Conservation (phyloP, 148 eudicot genomes). For the Fagopyrum tataricum region DNA sequence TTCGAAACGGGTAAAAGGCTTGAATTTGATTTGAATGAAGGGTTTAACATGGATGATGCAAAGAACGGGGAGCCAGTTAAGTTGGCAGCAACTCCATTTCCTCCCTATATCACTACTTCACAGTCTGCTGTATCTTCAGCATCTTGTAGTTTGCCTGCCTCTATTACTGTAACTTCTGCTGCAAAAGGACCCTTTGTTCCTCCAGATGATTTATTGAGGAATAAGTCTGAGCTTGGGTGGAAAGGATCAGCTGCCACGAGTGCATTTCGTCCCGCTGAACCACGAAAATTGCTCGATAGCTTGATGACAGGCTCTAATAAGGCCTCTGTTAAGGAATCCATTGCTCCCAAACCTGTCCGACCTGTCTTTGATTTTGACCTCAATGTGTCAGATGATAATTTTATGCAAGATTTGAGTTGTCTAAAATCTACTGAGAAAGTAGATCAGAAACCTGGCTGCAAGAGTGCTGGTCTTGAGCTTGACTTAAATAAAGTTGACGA, state of each 20-base stretch:
- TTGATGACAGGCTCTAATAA: slow-evolving; percentile 15
- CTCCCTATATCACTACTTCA: slow-evolving; percentile 22
- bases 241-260: slow-evolving; percentile 96
- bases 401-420: slow-evolving; percentile 42
- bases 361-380: slow-evolving; percentile 55
- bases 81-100: slow-evolving; percentile 16
- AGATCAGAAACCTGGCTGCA: slow-evolving; percentile 20
- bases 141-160: slow-evolving; percentile 33
- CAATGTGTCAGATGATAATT: slow-evolving; percentile 67
- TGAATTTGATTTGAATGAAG: slow-evolving; percentile 70
- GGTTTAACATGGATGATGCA: slow-evolving; percentile 52
- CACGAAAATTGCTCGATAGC: slow-evolving; percentile 44
- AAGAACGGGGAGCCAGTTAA: slow-evolving; percentile 35
- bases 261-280: slow-evolving; percentile 95
- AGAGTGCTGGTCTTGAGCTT: slow-evolving; percentile 55
- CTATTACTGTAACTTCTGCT: slow-evolving; percentile 72
- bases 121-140: slow-evolving; percentile 28
- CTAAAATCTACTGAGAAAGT: slow-evolving; percentile 24
- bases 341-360: slow-evolving; percentile 32
- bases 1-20: slow-evolving; percentile 11
- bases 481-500: slow-evolving; percentile 80
- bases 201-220: slow-evolving; percentile 54
- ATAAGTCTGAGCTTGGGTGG: slow-evolving; percentile 73
- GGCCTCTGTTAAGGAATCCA: slow-evolving; percentile 19
- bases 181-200: slow-evolving; percentile 75